A percentile compares a stretch with the other conserved stretches of the same genome.
phyloP scores from a whole-genome alignment of 352 stramenopile species.

The Nothophytophthora sp. region DNA sequence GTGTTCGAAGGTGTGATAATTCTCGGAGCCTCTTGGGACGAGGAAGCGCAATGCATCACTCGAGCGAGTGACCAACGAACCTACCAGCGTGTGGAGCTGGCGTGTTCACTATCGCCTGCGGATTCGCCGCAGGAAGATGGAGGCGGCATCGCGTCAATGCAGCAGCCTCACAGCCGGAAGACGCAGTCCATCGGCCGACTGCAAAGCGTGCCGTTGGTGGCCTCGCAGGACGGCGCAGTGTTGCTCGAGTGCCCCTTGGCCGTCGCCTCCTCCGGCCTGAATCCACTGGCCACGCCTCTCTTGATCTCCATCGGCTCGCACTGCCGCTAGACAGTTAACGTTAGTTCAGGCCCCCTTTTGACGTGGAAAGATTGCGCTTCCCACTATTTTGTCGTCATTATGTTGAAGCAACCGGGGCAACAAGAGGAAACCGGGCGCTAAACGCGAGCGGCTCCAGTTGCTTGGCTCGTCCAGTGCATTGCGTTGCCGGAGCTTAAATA shows the following conservation, averaged over 20 bases:
- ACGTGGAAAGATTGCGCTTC: not conserved
- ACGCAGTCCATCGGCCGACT: not conserved
- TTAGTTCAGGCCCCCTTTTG: not conserved
- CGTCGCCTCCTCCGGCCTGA: not conserved
- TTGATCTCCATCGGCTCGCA: constrained; percentile 11
- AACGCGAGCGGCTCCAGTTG: not conserved
- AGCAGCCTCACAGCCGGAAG: too few relatives aligned
- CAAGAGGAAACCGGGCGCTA: not conserved
- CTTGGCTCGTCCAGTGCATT: not conserved
- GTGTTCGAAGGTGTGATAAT: constrained; percentile 37
- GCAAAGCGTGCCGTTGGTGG: constrained; percentile 13
- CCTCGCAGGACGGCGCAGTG: constrained; percentile 1
- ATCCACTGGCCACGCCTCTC: constrained; percentile 11
- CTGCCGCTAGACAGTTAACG: constrained; percentile 6
- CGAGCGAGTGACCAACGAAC: not conserved
- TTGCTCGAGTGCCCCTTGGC: constrained; percentile 22
- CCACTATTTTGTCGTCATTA: not conserved
- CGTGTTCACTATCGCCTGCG: constrained; percentile 1
- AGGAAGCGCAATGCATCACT: constrained; percentile 10
- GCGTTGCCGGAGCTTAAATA: constrained; percentile 33
- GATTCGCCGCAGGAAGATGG: too few relatives aligned
- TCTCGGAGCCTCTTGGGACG: constrained; percentile 31
- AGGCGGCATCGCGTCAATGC: too few relatives aligned
- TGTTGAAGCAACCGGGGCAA: not conserved
- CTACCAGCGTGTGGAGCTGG: constrained; percentile 19